Conservation (phyloP, 495 filamentous ascomycete genomes). For the Penicillium ochrochloron region DNA sequence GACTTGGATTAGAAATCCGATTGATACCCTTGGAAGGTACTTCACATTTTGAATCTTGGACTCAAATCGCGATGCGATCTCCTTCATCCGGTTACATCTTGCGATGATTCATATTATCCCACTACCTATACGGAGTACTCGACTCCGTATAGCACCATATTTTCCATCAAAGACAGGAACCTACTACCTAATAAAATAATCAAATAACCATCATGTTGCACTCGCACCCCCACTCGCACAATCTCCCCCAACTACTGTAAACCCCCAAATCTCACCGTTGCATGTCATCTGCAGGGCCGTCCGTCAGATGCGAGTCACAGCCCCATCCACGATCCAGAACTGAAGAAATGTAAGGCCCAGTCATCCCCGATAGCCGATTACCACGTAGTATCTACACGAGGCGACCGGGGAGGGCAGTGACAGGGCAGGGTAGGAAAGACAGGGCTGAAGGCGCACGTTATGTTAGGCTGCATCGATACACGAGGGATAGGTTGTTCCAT, state of each 20-base stretch:
- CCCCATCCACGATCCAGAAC: not conserved
- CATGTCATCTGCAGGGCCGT: constrained; percentile 22
- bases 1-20: not conserved
- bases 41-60: not conserved
- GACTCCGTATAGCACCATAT: too few relatives aligned
- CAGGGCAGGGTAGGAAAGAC: not conserved
- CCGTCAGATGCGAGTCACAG: constrained; percentile 16
- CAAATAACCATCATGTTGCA: not conserved
- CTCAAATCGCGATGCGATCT: not conserved
- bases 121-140: too few relatives aligned
- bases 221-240: not conserved
- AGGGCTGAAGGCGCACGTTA: not conserved
- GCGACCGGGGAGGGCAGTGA: not conserved
- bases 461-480: not conserved
- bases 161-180: too few relatives aligned
- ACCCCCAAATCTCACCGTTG: constrained; percentile 23
- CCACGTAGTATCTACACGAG: constrained; percentile 1
- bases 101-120: not conserved
- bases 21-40: not conserved
- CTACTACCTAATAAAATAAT: not conserved
- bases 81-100: not conserved
- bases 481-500: not conserved
- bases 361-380: not conserved
- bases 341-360: not conserved
- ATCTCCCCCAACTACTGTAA: not conserved